A percentile compares a stretch with the other conserved stretches of the same genome.
Conservation (phyloP, 1,139 yeast species). For the Zhuliangozyma parablackwelliae region DNA sequence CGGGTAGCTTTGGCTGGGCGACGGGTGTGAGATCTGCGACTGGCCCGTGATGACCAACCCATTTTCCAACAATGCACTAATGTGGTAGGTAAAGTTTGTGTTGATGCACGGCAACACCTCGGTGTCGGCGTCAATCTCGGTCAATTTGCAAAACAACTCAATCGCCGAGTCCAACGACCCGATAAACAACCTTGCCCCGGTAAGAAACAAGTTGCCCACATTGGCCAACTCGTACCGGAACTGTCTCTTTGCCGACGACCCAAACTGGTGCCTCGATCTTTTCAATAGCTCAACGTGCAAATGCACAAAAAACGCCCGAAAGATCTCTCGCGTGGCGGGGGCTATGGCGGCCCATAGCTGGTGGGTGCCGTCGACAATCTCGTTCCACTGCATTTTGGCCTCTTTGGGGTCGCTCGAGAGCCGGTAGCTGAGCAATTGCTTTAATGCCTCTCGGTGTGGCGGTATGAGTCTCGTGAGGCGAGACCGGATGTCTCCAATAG, state of each 20-base stretch:
- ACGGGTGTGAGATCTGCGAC: slow-evolving; percentile 89
- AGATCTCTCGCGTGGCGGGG: slow-evolving; percentile 64
- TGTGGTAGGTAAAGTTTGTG: slow-evolving; percentile 82
- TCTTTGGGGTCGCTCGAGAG: slow-evolving; percentile 46
- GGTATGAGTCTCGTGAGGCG: slow-evolving; percentile 72
- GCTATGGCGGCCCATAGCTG: slow-evolving; percentile 59
- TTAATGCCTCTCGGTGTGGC: slow-evolving; percentile 37
- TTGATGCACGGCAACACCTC: slow-evolving; percentile 78
- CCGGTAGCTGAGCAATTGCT: slow-evolving; percentile 55
- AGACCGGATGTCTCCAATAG: slow-evolving; percentile 88
- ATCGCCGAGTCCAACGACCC: slow-evolving; percentile 85
- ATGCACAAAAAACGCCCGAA: slow-evolving; percentile 73
- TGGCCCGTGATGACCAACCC: slow-evolving; percentile 87
- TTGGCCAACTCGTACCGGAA: slow-evolving; percentile 76
- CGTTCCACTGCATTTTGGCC: slow-evolving; percentile 74
- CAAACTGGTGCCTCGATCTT: slow-evolving; percentile 44
- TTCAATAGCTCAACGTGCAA: slow-evolving; percentile 75
- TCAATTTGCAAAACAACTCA: slow-evolving; percentile 65
- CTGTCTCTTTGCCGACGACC: slow-evolving; percentile 40
- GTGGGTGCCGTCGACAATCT: slow-evolving; percentile 77
- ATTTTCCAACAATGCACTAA: slow-evolving; percentile 68
- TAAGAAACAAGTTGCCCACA: slow-evolving; percentile 77
- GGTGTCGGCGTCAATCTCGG: slow-evolving; percentile 53
- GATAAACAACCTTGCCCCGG: slow-evolving; percentile 76
- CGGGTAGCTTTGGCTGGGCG: slow-evolving; percentile 26